Percentiles rank a stretch among this genome's conserved stretches.
Conservation (phyloP, 148 eudicot genomes). For the Cornus kousa region DNA sequence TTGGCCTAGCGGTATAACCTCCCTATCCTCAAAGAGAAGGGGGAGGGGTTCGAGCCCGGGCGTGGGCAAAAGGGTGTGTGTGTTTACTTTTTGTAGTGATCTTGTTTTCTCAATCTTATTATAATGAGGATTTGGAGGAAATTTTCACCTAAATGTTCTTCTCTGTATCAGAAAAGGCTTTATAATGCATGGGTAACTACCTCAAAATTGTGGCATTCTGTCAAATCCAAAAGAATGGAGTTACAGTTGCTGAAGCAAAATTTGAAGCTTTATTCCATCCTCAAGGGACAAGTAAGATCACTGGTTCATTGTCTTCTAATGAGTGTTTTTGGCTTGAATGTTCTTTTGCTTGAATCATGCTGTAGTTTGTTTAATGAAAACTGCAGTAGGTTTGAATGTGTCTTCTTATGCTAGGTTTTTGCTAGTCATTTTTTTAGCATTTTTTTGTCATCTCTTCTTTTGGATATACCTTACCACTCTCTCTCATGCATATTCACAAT, state of each 20-base stretch:
- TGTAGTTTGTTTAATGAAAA: neutral
- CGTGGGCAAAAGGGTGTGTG: too few relatives aligned
- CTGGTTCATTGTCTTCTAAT: neutral
- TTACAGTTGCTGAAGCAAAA: slow-evolving; percentile 55
- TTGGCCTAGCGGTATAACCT: too few relatives aligned
- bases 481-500: too few relatives aligned
- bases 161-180: slow-evolving; percentile 60
- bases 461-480: too few relatives aligned
- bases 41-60: too few relatives aligned
- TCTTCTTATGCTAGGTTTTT: neutral
- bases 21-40: too few relatives aligned
- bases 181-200: slow-evolving; percentile 66
- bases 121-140: neutral
- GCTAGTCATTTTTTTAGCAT: neutral
- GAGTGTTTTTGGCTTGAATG: neutral
- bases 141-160: slow-evolving; percentile 19
- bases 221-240: slow-evolving; percentile 52
- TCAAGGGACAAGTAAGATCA: slow-evolving; percentile 65
- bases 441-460: neutral
- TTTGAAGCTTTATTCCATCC: slow-evolving; percentile 57
- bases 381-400: neutral
- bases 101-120: slow-evolving; percentile 2
- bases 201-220: slow-evolving; percentile 48
- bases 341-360: neutral
- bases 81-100: neutral